These are phyloP conservation scores for Pichia sp. DNA, from an alignment of 1,139 yeast species.

Conservation along the genomic window DNA sequence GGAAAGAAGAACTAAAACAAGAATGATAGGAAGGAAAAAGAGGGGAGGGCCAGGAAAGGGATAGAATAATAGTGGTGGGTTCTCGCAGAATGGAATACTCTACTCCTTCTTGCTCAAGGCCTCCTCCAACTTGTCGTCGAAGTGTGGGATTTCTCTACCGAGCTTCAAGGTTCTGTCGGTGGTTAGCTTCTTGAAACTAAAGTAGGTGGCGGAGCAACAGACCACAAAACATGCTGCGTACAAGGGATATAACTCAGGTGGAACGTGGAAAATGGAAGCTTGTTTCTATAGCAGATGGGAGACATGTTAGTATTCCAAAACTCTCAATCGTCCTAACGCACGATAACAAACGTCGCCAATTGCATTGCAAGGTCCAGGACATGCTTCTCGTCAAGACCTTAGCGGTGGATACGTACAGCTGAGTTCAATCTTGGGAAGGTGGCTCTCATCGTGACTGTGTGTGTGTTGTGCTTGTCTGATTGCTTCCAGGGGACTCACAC, in stretches of 20 bases:
- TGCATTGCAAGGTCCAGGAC: too few relatives aligned
- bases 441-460: slow-evolving; percentile 45
- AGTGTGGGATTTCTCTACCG: slow-evolving; percentile 57
- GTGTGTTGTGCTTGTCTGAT: neutral
- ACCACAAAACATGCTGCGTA: slow-evolving; percentile 63
- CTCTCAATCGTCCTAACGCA: neutral
- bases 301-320: slow-evolving; percentile 11
- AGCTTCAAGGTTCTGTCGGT: slow-evolving; percentile 66
- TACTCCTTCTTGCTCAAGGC: slow-evolving; percentile 38
- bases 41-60: neutral
- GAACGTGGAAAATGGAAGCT: slow-evolving; percentile 38
- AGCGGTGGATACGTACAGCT: slow-evolving; percentile 6
- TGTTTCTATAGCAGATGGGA: slow-evolving; percentile 14
- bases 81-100: neutral
- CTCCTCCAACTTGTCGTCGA: slow-evolving; percentile 57
- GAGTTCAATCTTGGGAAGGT: slow-evolving; percentile 47
- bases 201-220: slow-evolving; percentile 57
- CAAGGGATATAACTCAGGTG: slow-evolving; percentile 78
- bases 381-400: too few relatives aligned
- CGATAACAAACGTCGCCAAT: too few relatives aligned
- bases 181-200: slow-evolving; percentile 69
- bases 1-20: neutral
- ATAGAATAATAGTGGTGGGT: neutral
- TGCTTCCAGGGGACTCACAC: neutral
- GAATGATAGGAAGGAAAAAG: neutral